Percentiles rank a stretch among this genome's conserved stretches.
phyloP scores from a whole-genome alignment of 208 protist genomes.

The Balamuthia mandrillaris region DNA sequence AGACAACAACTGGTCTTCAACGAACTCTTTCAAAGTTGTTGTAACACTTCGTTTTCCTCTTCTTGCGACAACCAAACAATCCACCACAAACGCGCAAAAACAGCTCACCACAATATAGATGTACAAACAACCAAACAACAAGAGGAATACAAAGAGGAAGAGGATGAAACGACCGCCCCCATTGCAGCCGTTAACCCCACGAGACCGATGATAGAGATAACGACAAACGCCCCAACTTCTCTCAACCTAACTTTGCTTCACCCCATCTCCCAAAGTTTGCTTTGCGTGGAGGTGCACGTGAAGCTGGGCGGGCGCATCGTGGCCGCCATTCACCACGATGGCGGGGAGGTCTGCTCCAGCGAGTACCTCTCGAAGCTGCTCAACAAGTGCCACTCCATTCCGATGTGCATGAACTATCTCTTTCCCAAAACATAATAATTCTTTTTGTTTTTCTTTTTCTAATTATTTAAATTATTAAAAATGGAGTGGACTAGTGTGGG shows the following conservation, averaged over 20 bases:
- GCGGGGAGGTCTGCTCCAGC: background rate
- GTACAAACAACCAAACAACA: too few species aligned
- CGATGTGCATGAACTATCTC: background rate
- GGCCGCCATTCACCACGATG: background rate
- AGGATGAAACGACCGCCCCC: too few species aligned
- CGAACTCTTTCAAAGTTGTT: background rate
- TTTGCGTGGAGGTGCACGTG: background rate
- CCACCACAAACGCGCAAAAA: too few species aligned
- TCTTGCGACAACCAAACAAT: background rate
- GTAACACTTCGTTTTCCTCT: background rate
- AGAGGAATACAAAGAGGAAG: too few species aligned
- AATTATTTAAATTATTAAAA: too few species aligned
- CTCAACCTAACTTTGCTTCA: background rate
- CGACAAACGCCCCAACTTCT: background rate
- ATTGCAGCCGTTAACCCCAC: too few species aligned
- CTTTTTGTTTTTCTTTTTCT: too few species aligned
- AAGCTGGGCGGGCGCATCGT: background rate
- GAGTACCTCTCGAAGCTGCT: background rate
- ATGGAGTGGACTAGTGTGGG: too few species aligned
- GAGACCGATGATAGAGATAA: background rate
- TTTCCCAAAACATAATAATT: too few species aligned
- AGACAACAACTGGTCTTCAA: constrained; percentile 15
- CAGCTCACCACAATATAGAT: too few species aligned
- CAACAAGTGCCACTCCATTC: background rate
- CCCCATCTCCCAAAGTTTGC: background rate